phyloP scores from a whole-genome alignment of 106 monocot genomes.

The Dactylorhiza incarnata region DNA sequence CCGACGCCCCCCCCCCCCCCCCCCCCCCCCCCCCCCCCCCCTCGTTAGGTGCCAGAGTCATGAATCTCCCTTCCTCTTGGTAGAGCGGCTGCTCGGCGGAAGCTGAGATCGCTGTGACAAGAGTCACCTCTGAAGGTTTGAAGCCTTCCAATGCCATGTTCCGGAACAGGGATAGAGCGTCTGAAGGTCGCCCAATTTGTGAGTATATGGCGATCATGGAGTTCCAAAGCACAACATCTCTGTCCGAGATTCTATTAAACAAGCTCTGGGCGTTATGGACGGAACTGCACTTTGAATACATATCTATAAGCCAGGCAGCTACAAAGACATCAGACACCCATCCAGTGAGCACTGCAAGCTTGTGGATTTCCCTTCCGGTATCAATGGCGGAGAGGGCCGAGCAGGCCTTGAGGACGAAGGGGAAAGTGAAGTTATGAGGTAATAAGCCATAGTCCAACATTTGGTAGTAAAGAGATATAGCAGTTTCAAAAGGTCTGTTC shows the following conservation, averaged over 20 bases:
- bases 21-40: no score
- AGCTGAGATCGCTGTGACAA: slow-evolving; percentile 54
- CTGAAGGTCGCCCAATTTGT: no score
- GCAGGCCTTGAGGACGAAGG: slow-evolving; percentile 79
- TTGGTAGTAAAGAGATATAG: no score
- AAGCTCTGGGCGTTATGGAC: slow-evolving; percentile 35
- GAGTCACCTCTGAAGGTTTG: slow-evolving; percentile 45
- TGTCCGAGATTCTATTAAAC: no score
- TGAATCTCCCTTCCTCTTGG: slow-evolving; percentile 60
- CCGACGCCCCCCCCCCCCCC: no score
- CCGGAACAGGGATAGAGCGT: no score
- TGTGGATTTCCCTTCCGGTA: slow-evolving; percentile 28
- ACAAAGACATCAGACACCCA: slow-evolving; percentile 57
- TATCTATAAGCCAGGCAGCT: slow-evolving; percentile 54
- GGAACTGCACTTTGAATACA: slow-evolving; percentile 67
- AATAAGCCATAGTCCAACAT: slow-evolving; percentile 34
- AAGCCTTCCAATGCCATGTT: slow-evolving; percentile 25
- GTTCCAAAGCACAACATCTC: no score
- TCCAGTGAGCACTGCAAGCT: no score
- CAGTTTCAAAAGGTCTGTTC: slow-evolving; percentile 8
- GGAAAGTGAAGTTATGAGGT: slow-evolving; percentile 78
- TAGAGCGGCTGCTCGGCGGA: slow-evolving; percentile 45
- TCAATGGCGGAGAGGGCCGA: no score
- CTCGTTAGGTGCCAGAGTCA: no score
- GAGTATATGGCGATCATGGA: no score